Evolutionary conservation across 352 stramenopile species (phyloP).

Genomic region (Pythium dissotocum): DNA sequence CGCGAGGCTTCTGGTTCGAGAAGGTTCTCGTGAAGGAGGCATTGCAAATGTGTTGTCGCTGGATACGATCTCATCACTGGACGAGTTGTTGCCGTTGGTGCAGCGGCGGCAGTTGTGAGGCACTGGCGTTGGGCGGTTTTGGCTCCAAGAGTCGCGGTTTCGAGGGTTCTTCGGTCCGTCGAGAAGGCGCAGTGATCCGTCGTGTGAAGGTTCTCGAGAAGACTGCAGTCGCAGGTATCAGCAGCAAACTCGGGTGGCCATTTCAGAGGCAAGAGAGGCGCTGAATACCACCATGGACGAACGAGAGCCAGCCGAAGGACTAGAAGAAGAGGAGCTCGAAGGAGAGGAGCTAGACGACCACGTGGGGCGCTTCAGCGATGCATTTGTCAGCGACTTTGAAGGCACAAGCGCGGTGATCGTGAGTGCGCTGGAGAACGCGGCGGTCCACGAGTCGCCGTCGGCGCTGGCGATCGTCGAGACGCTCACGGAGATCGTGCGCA

Average conservation of each 20-base stretch:
- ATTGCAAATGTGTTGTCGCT: conserved; percentile 1
- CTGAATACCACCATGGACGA: neutral
- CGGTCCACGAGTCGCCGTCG: conserved; percentile 9
- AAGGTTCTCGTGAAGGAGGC: neutral
- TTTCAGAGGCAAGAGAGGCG: neutral
- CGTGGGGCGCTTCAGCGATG: conserved; percentile 30
- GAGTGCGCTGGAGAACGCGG: conserved; percentile 44
- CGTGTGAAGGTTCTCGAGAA: neutral
- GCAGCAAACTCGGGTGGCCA: neutral
- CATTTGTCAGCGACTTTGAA: conserved; percentile 58
- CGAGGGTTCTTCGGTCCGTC: neutral
- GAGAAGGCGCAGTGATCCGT: neutral
- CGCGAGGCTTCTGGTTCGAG: conserved; percentile 45
- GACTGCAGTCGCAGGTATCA: neutral
- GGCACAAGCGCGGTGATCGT: conserved; percentile 41
- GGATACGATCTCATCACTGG: conserved; percentile 40
- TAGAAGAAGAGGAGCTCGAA: conserved; percentile 11
- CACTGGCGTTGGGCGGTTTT: neutral
- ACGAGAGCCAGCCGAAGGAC: neutral
- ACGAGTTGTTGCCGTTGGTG: conserved; percentile 20
- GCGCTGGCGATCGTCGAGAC: neutral
- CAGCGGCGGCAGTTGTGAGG: conserved; percentile 8
- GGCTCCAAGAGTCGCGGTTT: conserved; percentile 1
- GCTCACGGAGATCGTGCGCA: conserved; percentile 19
- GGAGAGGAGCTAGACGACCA: conserved; percentile 13